These are phyloP conservation scores for Alternaria sp. DNA, from an alignment of 2,329 filamentous ascomycete species.

Conservation along the genomic window DNA sequence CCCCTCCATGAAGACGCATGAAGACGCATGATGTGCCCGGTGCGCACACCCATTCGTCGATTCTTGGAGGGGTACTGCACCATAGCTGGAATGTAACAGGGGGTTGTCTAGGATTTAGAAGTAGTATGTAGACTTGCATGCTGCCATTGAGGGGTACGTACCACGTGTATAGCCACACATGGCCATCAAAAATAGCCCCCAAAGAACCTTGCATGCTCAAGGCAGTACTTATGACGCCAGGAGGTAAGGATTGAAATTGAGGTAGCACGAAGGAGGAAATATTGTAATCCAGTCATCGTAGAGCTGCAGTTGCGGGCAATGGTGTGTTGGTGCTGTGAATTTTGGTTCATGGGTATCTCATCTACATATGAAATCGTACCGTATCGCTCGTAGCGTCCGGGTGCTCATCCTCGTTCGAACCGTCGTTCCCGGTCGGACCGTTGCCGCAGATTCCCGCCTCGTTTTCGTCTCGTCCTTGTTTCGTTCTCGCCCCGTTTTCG, in stretches of 20 bases:
- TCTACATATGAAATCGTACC: constrained; percentile 20
- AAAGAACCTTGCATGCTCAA: too few relatives aligned
- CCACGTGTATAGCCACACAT: too few relatives aligned
- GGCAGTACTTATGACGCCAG: too few relatives aligned
- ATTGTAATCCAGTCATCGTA: too few relatives aligned
- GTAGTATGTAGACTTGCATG: too few relatives aligned
- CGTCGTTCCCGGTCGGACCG: not conserved
- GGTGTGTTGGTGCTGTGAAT: not conserved
- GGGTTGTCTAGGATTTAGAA: too few relatives aligned
- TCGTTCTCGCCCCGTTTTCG: not conserved
- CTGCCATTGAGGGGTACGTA: too few relatives aligned
- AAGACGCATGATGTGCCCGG: not conserved
- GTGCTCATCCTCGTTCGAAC: not conserved
- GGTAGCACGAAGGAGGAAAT: too few relatives aligned
- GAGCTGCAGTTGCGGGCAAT: too few relatives aligned
- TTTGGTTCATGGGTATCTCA: constrained; percentile 20
- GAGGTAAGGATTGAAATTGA: too few relatives aligned
- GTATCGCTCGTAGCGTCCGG: constrained; percentile 1
- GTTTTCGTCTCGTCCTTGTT: not conserved
- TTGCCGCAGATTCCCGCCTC: not conserved
- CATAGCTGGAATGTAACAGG: not conserved
- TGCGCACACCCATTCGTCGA: not conserved
- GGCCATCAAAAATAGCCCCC: too few relatives aligned
- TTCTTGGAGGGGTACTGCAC: not conserved
- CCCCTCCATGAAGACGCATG: not conserved